phyloP scores from a whole-genome alignment of 352 stramenopile species.

The Globisporangium megalacanthum region DNA sequence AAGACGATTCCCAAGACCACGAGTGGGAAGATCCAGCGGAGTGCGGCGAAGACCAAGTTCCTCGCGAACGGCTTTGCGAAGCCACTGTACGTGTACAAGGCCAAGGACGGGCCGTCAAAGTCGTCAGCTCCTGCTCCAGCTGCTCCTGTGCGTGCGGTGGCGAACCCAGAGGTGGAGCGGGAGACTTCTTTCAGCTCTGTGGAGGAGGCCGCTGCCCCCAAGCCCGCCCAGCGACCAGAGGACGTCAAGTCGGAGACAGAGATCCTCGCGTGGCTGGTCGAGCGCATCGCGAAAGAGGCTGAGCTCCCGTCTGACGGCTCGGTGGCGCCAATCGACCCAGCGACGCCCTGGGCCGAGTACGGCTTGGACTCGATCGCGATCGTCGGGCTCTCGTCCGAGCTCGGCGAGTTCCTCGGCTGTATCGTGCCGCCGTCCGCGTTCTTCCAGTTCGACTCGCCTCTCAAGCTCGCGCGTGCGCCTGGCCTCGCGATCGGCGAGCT shows the following conservation, averaged over 20 bases:
- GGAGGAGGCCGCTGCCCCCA: slow-evolving; percentile 4
- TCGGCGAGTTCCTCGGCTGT: slow-evolving; percentile 62
- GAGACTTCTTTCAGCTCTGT: not conserved
- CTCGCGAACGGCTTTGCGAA: slow-evolving; percentile 36
- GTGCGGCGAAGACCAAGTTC: slow-evolving; percentile 56
- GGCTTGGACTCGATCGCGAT: slow-evolving; percentile 67
- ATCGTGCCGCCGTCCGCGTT: slow-evolving; percentile 64
- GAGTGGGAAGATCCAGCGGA: slow-evolving; percentile 82
- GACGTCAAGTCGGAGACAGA: slow-evolving; percentile 56
- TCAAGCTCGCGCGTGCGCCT: slow-evolving; percentile 51
- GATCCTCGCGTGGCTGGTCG: slow-evolving; percentile 67
- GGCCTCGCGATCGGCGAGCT: slow-evolving; percentile 51
- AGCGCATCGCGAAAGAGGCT: slow-evolving; percentile 51
- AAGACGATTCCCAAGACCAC: slow-evolving; percentile 81
- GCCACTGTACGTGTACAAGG: slow-evolving; percentile 45
- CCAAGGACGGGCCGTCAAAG: slow-evolving; percentile 20
- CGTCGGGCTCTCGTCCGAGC: slow-evolving; percentile 53
- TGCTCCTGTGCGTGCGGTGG: not conserved
- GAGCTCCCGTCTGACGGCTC: slow-evolving; percentile 14
- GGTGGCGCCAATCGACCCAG: slow-evolving; percentile 34
- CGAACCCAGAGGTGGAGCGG: slow-evolving; percentile 10
- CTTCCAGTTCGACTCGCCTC: slow-evolving; percentile 63
- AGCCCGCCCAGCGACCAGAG: slow-evolving; percentile 16
- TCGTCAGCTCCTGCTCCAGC: slow-evolving; percentile 7
- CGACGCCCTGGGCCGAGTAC: slow-evolving; percentile 57